phyloP scores from a whole-genome alignment of 371 early-diverging fungal species.

The Actinomortierella ambigua region DNA sequence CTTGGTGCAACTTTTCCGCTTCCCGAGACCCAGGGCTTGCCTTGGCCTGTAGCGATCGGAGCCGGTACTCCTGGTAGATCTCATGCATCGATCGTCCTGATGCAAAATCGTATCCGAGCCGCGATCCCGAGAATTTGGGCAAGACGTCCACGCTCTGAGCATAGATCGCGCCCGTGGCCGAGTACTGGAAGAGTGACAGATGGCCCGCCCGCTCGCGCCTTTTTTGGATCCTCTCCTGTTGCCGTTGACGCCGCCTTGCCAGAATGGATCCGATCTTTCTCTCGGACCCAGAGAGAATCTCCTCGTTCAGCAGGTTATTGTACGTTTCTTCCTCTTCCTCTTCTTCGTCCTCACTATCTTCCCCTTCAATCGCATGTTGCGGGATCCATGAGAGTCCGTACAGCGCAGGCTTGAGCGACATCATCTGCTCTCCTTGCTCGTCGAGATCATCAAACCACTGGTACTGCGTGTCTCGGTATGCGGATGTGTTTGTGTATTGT shows the following conservation, averaged over 20 bases:
- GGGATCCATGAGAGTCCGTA: conserved; percentile 20
- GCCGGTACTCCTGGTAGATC: too few species aligned
- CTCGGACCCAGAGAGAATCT: too few species aligned
- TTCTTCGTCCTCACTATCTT: conserved; percentile 1
- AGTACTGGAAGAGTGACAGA: conserved; percentile 35
- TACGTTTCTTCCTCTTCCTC: not conserved
- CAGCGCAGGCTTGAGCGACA: conserved; percentile 26
- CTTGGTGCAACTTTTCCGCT: too few species aligned
- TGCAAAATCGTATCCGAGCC: too few species aligned
- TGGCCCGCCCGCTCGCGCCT: too few species aligned
- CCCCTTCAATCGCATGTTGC: not conserved
- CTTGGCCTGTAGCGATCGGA: too few species aligned
- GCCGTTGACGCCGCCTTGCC: not conserved
- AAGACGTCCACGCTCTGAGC: conserved; percentile 30
- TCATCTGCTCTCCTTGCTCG: conserved; percentile 6
- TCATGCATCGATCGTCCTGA: too few species aligned
- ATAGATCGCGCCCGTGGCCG: conserved; percentile 32
- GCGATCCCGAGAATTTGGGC: not conserved
- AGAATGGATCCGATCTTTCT: not conserved
- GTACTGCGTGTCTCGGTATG: conserved; percentile 19
- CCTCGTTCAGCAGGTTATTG: not conserved
- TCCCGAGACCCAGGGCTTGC: too few species aligned
- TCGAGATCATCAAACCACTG: conserved; percentile 1
- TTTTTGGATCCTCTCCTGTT: conserved; percentile 2
- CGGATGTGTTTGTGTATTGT: conserved; percentile 31